A percentile compares a stretch with the other conserved stretches of the same genome.
phyloP scores from a whole-genome alignment of 371 early-diverging fungal genomes.

The Apophysomyces elegans region DNA sequence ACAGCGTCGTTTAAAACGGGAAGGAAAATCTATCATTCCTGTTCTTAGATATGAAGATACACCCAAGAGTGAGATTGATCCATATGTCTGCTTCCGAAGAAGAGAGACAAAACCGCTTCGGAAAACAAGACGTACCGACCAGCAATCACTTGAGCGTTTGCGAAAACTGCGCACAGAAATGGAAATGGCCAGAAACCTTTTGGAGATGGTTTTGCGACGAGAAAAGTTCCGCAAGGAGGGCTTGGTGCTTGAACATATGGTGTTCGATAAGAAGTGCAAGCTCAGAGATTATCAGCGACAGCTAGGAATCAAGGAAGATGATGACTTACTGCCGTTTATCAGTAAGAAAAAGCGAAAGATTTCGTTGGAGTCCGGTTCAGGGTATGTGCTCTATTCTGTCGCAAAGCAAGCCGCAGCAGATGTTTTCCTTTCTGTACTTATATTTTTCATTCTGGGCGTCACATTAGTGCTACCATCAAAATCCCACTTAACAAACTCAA shows the following conservation, averaged over 20 bases:
- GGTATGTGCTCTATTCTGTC: slow-evolving; percentile 25
- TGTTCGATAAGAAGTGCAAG: slow-evolving; percentile 58
- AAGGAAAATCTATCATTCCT: slow-evolving; percentile 67
- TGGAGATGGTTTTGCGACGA: slow-evolving; percentile 82
- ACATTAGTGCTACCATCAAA: slow-evolving; percentile 55
- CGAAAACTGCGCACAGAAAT: slow-evolving; percentile 83
- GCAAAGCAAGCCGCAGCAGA: slow-evolving; percentile 1
- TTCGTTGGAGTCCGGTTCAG: slow-evolving; percentile 29
- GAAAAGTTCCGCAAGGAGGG: slow-evolving; percentile 77
- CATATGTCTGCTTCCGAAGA: slow-evolving; percentile 96
- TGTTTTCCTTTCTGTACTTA: not conserved
- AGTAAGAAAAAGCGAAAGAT: slow-evolving; percentile 44
- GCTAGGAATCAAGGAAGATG: slow-evolving; percentile 60
- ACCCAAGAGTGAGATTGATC: slow-evolving; percentile 77
- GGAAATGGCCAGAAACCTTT: slow-evolving; percentile 71
- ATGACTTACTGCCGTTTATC: slow-evolving; percentile 40
- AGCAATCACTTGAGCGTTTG: slow-evolving; percentile 82
- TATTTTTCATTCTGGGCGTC: slow-evolving; percentile 8
- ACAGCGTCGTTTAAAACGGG: slow-evolving; percentile 44
- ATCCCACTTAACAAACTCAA: slow-evolving; percentile 56
- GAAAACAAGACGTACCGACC: slow-evolving; percentile 90
- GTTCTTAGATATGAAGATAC: slow-evolving; percentile 64
- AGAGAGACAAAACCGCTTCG: slow-evolving; percentile 88
- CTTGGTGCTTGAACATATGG: slow-evolving; percentile 66
- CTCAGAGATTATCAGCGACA: slow-evolving; percentile 59